A percentile compares a stretch with the other conserved stretches of the same genome.
phyloP scores from a whole-genome alignment of 257 asterid genomes.

The Solanum neorickii region DNA sequence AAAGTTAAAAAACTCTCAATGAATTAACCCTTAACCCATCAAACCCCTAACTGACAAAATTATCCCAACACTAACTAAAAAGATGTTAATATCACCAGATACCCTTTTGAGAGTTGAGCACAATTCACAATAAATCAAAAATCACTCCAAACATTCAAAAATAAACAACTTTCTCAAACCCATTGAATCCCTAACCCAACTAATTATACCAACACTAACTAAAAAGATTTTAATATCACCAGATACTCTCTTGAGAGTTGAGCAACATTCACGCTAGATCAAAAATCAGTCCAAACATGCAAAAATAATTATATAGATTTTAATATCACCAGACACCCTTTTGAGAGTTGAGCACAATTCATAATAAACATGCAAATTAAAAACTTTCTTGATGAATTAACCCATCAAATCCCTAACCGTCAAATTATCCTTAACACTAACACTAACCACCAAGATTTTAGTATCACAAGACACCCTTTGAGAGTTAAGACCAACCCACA shows the following conservation, averaged over 20 bases:
- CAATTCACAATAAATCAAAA: not conserved
- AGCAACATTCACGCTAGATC: not conserved
- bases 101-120: not conserved
- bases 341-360: not conserved
- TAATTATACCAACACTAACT: not conserved
- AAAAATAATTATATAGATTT: not conserved
- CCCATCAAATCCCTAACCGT: not conserved
- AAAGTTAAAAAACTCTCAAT: not conserved
- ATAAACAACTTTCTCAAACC: not conserved
- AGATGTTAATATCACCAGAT: slow-evolving; percentile 1
- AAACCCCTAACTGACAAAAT: not conserved
- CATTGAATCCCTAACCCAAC: not conserved
- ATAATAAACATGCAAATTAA: not conserved
- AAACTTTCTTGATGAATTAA: not conserved
- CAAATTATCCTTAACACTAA: not conserved
- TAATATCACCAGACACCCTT: not conserved
- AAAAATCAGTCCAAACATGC: not conserved
- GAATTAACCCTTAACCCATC: not conserved
- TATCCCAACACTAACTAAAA: not conserved
- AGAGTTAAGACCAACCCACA: not conserved
- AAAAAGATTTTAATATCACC: slow-evolving; percentile 1
- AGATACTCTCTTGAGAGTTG: not conserved
- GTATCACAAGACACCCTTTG: not conserved
- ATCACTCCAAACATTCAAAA: not conserved
- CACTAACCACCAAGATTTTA: not conserved